These are phyloP conservation scores for Rubroboletus pulcherrimus DNA, from an alignment of 768 basidiomycete species.

Conservation along the genomic window DNA sequence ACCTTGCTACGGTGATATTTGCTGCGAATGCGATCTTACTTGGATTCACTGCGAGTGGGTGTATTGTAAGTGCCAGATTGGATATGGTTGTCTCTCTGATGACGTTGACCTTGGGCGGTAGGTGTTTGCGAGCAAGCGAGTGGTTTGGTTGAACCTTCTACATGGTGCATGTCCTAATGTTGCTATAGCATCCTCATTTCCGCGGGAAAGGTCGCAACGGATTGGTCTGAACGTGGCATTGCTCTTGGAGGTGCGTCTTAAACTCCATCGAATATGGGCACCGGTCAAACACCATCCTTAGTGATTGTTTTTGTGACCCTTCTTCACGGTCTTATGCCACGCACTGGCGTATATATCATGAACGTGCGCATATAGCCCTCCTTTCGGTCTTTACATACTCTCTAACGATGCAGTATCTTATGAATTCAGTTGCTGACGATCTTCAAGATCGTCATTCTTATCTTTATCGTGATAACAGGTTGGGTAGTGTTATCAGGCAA, in stretches of 20 bases:
- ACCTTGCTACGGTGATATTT: too few species aligned
- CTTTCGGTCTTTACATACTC: too few species aligned
- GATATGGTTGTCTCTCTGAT: too few species aligned
- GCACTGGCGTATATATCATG: slow-evolving; percentile 42
- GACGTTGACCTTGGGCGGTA: background rate
- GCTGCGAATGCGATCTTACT: too few species aligned
- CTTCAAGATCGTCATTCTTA: too few species aligned
- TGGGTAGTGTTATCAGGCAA: too few species aligned
- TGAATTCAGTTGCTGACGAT: too few species aligned
- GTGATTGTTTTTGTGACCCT: slow-evolving; percentile 49
- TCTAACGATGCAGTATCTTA: too few species aligned
- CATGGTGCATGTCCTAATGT: background rate
- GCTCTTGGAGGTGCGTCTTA: slow-evolving; percentile 46
- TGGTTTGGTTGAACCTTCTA: background rate
- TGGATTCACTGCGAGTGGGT: too few species aligned
- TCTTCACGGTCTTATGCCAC: slow-evolving; percentile 51
- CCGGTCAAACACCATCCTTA: slow-evolving; percentile 13
- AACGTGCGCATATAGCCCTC: too few species aligned
- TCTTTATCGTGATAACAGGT: too few species aligned
- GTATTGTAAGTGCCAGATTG: too few species aligned
- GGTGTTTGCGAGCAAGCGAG: slow-evolving; percentile 37
- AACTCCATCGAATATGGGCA: background rate
- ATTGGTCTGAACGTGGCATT: slow-evolving; percentile 56
- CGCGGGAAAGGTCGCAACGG: slow-evolving; percentile 35
- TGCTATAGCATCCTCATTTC: slow-evolving; percentile 45